phyloP scores from a whole-genome alignment of 257 asterid genomes.

The Agastache rugosa region DNA sequence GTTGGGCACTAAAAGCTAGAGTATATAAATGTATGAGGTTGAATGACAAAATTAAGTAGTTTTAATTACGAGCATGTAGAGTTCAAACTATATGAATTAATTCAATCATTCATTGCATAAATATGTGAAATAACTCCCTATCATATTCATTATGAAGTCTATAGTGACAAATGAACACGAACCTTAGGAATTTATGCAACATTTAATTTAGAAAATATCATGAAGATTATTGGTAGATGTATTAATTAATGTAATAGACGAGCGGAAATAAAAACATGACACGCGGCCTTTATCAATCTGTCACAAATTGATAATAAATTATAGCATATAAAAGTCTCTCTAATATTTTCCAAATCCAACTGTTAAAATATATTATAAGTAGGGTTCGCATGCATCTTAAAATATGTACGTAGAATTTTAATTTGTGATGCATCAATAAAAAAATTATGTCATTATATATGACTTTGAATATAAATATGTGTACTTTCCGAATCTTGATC shows the following conservation, averaged over 20 bases:
- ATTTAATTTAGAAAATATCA: background rate
- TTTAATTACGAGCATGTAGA: background rate
- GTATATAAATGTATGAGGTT: background rate
- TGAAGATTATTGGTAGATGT: background rate
- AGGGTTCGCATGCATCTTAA: no score
- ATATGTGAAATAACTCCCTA: background rate
- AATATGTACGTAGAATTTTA: no score
- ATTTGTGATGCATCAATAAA: background rate
- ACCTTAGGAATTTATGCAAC: background rate
- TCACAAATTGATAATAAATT: background rate
- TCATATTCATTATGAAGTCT: conserved; percentile 7
- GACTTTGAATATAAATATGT: no score
- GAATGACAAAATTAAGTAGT: background rate
- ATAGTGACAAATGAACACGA: background rate
- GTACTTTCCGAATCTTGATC: no score
- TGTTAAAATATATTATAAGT: background rate
- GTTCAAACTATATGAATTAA: background rate
- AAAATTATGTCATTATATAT: no score
- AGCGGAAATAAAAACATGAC: background rate
- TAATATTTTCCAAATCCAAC: no score
- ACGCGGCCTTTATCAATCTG: background rate
- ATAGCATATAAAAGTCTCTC: no score
- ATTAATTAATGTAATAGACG: background rate
- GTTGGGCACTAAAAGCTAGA: background rate
- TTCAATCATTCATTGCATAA: conserved; percentile 3